phyloP scores from a whole-genome alignment of 2,329 filamentous ascomycete species.

The Nannizziopsis arthrosporioides region DNA sequence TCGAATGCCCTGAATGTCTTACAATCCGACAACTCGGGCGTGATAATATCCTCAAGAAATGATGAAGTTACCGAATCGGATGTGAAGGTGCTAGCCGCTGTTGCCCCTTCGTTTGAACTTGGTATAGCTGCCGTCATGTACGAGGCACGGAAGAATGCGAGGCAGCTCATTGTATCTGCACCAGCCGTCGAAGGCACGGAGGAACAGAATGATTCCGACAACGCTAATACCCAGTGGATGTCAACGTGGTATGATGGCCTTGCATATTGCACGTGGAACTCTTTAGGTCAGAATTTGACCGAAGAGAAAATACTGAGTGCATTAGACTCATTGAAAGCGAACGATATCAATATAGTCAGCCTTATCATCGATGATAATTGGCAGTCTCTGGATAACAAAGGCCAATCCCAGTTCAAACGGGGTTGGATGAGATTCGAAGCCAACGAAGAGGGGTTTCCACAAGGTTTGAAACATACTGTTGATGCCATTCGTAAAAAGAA shows the following conservation, averaged over 20 bases:
- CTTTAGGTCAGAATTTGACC: constrained; percentile 68
- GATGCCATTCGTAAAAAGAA: constrained; percentile 56
- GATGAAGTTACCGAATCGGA: constrained; percentile 49
- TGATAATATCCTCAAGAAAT: constrained; percentile 60
- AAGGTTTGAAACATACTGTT: constrained; percentile 62
- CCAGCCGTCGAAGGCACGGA: background rate
- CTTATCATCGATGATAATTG: constrained; percentile 97
- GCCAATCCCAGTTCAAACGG: constrained; percentile 40
- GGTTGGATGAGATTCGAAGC: constrained; percentile 79
- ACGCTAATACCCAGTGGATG: constrained; percentile 51
- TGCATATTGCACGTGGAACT: constrained; percentile 96
- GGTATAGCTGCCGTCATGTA: constrained; percentile 76
- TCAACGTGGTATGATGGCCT: constrained; percentile 87
- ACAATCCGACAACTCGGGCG: constrained; percentile 51
- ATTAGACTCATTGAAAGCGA: constrained; percentile 56
- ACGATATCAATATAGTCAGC: constrained; percentile 66
- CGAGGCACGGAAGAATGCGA: constrained; percentile 59
- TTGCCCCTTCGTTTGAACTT: constrained; percentile 60
- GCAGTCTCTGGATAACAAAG: constrained; percentile 60
- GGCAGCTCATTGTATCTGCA: constrained; percentile 19
- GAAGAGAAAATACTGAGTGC: constrained; percentile 68
- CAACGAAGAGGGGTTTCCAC: constrained; percentile 63
- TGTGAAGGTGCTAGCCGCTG: constrained; percentile 56
- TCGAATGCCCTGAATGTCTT: constrained; percentile 60
- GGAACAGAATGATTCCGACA: constrained; percentile 39